Conservation (phyloP, 306 rosid species). For the Lithocarpus polystachyus region DNA sequence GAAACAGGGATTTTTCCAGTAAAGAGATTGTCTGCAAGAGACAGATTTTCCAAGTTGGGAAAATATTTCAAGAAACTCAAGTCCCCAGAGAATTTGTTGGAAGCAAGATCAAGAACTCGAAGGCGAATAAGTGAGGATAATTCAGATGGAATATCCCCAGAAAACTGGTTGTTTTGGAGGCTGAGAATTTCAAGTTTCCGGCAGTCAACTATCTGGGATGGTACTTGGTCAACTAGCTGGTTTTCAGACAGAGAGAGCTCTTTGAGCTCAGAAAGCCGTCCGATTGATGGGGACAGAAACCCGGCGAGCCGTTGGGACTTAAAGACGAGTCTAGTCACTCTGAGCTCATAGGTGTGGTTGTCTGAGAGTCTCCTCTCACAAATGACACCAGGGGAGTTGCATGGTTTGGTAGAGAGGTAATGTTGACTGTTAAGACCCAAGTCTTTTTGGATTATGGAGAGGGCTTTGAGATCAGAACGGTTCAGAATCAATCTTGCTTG, state of each 20-base stretch:
- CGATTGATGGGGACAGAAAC: slow-evolving; percentile 43
- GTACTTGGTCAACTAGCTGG: slow-evolving; percentile 60
- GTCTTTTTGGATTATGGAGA: slow-evolving; percentile 36
- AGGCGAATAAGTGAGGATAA: slow-evolving; percentile 62
- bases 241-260: slow-evolving; percentile 62
- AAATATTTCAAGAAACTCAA: slow-evolving; percentile 71
- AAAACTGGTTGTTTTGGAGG: slow-evolving; percentile 53
- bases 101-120: slow-evolving; percentile 59
- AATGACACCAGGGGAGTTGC: slow-evolving; percentile 61
- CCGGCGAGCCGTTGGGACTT: slow-evolving; percentile 44
- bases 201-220: slow-evolving; percentile 66
- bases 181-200: slow-evolving; percentile 71
- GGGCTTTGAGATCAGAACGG: slow-evolving; percentile 68
- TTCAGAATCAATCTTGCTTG: slow-evolving; percentile 44
- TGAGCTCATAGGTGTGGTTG: slow-evolving; percentile 47
- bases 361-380: slow-evolving; percentile 67
- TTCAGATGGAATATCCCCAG: slow-evolving; percentile 59
- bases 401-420: slow-evolving; percentile 33
- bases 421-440: slow-evolving; percentile 46
- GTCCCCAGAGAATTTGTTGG: slow-evolving; percentile 65
- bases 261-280: slow-evolving; percentile 63
- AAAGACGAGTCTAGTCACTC: slow-evolving; percentile 58
- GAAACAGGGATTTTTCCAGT: slow-evolving; percentile 68
- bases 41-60: slow-evolving; percentile 72
- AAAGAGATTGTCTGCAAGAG: slow-evolving; percentile 67